Evolutionary conservation across 148 eudicot species (phyloP), one percentile per base, ranked within the genome.

Genomic region (Cornus suecica): DNA sequence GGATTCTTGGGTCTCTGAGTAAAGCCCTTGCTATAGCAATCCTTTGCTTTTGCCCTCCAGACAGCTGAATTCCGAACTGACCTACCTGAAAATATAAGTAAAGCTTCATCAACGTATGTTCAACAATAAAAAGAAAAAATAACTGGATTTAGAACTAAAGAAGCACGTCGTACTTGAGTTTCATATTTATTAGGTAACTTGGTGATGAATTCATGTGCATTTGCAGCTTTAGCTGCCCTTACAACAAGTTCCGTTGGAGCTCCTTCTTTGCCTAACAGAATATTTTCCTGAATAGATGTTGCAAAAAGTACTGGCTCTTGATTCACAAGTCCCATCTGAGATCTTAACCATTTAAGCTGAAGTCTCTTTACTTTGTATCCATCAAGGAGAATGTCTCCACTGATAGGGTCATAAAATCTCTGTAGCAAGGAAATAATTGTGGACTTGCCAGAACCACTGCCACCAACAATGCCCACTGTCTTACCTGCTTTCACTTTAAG

Each of bases 391-490:
- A 86, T 84, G 16, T 79, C 76, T 8, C 89, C 89, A 66, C 63
- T 66, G 27, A 69, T 30, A 1, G 89, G 89, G 22, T 86, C 85
- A 42, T 83, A 86, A 73, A 86, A 86, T 66, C 89, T 76, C 58
- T 83, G 85, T 10, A 86, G 81, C 70, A 86, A 77, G 48, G 89
- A 76, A 20, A 81, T 84, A 42, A 86, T n/a, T 9, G 89, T 86
- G 15, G 87, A 83, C 75, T 86, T 86, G 51, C 89, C 89, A n/a
- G 87, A 86, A 41, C 89, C 89, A 69, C 89, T 86, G 22, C 87
- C 82, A 13, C 89, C 89, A 10, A 86, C 89, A 58, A 86, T 77
- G 3, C 84, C 89, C 0, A 83, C 75, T 1, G 85, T 85, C 31
- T 69, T 80, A 18, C 86, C 84, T 41, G 78, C 80, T 62, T 78